These are phyloP conservation scores for Murraya paniculata DNA, from an alignment of 345 rosid species.

Conservation along the genomic window DNA sequence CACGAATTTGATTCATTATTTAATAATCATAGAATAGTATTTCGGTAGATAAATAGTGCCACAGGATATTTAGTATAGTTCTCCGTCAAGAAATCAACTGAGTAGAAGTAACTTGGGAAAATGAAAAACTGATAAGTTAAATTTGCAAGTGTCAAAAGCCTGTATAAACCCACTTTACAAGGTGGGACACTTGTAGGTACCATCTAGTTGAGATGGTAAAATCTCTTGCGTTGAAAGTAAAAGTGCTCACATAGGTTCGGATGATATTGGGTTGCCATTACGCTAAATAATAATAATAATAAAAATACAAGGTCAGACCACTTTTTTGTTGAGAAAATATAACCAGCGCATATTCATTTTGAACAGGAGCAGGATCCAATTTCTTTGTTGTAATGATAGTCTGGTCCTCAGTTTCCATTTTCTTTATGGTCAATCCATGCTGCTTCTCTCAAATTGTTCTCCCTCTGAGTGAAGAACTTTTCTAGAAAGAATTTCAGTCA, in stretches of 20 bases:
- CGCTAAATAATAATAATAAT: too few relatives aligned
- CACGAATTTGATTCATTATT: too few relatives aligned
- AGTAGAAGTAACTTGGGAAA: neutral
- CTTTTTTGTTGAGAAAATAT: constrained; percentile 87
- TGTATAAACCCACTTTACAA: constrained; percentile 57
- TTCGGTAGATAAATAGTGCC: too few relatives aligned
- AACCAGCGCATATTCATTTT: constrained; percentile 91
- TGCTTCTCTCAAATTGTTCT: constrained; percentile 66
- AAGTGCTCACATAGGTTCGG: too few relatives aligned
- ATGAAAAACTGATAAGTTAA: neutral
- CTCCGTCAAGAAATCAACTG: neutral
- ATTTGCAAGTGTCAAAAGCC: constrained; percentile 3
- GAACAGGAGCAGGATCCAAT: constrained; percentile 80
- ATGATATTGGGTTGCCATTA: too few relatives aligned
- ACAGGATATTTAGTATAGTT: neutral
- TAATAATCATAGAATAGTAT: too few relatives aligned
- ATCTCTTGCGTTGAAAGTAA: too few relatives aligned
- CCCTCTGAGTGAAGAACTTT: constrained; percentile 84
- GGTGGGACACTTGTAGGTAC: constrained; percentile 25
- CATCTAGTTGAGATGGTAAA: too few relatives aligned
- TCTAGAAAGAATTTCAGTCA: too few relatives aligned
- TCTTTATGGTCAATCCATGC: constrained; percentile 81
- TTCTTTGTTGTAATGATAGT: constrained; percentile 65
- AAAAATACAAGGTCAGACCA: constrained; percentile 65
- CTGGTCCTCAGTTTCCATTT: constrained; percentile 91